Evolutionary conservation across 768 basidiomycete genomes (phyloP), one percentile per base, ranked within the genome.

Genomic region (Boletus barrowsii): DNA sequence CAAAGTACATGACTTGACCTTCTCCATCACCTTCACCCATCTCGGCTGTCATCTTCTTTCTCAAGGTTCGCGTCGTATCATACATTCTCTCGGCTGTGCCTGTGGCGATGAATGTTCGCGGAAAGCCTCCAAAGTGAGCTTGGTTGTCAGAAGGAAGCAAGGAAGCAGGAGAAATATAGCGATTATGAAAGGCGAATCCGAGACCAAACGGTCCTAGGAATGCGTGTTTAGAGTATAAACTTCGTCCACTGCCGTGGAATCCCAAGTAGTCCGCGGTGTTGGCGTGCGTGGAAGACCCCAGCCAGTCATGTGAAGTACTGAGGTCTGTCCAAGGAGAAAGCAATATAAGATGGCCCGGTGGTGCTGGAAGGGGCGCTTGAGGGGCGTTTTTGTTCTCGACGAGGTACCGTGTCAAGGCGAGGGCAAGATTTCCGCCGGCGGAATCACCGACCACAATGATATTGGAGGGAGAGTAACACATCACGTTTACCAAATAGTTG

Each of bases 371-470:
- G 5, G 67, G 64, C 0, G 36, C 26, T 13, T 57, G 29, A 10
- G 67, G 49, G 3, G 69, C 51, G 29, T 62, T 63, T 30, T 71
- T 69, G 66, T 83, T 68, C 55, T 83, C 80, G 17, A 80, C 71
- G 24, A 90, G 77, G 58, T 86, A 85, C 5, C 83, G 82, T 10
- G 74, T 78, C 41, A 88, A 75, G 0, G 84, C 83, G 33, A 83
- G 75, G 1, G 83, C 82, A 24, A 91, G 79, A 67, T 91, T 87
- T 5, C 78, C 90, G 3, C 90, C 90, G 0, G 90, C 88, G 1
- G 87, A 91, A 65, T 93, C 89, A 3, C 90, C 90, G 18, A 75
- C 75, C 20, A 91, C 47, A 51, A 88, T 75, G 62, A 93, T 84
- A 60, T 88, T 72, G 17, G 72, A 66, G 0, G 88, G 80, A 2